Percentiles rank a stretch among this genome's conserved stretches.
Evolutionary conservation across 73 alveolate genomes (phyloP).

Genomic region (Uronychia binucleata): DNA sequence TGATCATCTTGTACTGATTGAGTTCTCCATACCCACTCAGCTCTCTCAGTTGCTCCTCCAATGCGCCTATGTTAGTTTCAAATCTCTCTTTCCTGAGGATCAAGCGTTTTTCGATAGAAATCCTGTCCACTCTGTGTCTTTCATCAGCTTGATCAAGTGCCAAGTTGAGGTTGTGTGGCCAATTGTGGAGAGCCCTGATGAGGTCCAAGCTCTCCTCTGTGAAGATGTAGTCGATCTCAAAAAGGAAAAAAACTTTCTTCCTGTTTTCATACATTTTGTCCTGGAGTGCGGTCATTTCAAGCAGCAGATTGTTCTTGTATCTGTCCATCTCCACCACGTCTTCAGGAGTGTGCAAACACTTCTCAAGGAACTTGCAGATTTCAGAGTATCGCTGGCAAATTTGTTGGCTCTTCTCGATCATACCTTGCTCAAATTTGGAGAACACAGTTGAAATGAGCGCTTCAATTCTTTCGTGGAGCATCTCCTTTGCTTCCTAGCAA

Average conservation of each 20-base stretch:
- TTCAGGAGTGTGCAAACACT: constrained; percentile 44
- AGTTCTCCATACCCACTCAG: constrained; percentile 39
- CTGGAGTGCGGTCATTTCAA: constrained; percentile 39
- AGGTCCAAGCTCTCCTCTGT: constrained; percentile 44
- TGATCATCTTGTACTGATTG: constrained; percentile 12
- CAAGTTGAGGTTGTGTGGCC: constrained; percentile 41
- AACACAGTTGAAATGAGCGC: constrained; percentile 12
- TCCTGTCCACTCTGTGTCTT: constrained; percentile 42
- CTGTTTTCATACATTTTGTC: constrained; percentile 57
- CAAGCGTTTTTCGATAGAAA: constrained; percentile 41
- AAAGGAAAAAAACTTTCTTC: constrained; percentile 34
- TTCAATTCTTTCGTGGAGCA: constrained; percentile 26
- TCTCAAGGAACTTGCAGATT: constrained; percentile 37
- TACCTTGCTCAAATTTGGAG: constrained; percentile 31
- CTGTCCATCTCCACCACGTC: constrained; percentile 62
- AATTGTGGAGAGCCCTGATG: constrained; percentile 36
- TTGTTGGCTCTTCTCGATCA: constrained; percentile 17
- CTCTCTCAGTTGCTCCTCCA: constrained; percentile 42
- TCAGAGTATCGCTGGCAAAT: constrained; percentile 39
- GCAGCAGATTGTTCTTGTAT: constrained; percentile 47
- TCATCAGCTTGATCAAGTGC: constrained; percentile 47
- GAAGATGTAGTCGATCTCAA: constrained; percentile 41
- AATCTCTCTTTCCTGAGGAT: constrained; percentile 44
- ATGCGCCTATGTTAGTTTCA: constrained; percentile 23
- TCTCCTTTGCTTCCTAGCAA: constrained; percentile 16